Evolutionary conservation across 306 rosid genomes (phyloP), one percentile per base, ranked within the genome.

Genomic region (Gastrolobium villosum): DNA sequence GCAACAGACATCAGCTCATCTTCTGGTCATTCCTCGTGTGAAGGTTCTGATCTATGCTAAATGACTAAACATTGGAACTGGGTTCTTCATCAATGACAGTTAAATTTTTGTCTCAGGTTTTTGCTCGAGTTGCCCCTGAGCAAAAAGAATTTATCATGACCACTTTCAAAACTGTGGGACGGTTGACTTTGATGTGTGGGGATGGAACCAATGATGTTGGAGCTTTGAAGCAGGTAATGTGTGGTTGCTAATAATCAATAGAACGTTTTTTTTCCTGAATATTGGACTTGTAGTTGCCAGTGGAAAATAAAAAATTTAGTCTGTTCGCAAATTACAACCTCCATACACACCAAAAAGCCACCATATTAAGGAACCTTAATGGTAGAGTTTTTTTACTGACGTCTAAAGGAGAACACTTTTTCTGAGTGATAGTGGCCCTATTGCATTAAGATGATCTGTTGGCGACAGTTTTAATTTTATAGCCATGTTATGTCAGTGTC

Each of bases 131-230:
- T 85, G 99, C 99, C 83, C 99, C 99, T 2, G 96, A 91, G 86
- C 99, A 96, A 79, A 96, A 96, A 78, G 99, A 96, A 85, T 97
- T 96, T 72, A 96, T 96, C 81, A 74, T 96, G 96, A 96, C 99
- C 73, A 93, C 98, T 70, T 95, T 86, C 75, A 96, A 96, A 84
- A 85, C 95, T 54, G 99, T 96, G 44, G 99, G 99, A 79, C 86
- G 99, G 82, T 44, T 88, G 62, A 93, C 99, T 14, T 82, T 96
- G 87, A 96, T 96, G 99, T 96, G 99, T 83, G 99, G 99, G 43
- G 98, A 96, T 85, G 99, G 99, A 74, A 96, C 99, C 53, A 96
- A 96, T 75, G 99, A 96, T 43, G 99, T 96, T 74, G 99, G 99
- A 75, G 99, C 99, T 70, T 84, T 96, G 75, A 96, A 96, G 86